Base-by-base conservation (phyloP, 2,329 filamentous ascomycete genomes). In the Cadophora luteo-olivacea region DNA sequence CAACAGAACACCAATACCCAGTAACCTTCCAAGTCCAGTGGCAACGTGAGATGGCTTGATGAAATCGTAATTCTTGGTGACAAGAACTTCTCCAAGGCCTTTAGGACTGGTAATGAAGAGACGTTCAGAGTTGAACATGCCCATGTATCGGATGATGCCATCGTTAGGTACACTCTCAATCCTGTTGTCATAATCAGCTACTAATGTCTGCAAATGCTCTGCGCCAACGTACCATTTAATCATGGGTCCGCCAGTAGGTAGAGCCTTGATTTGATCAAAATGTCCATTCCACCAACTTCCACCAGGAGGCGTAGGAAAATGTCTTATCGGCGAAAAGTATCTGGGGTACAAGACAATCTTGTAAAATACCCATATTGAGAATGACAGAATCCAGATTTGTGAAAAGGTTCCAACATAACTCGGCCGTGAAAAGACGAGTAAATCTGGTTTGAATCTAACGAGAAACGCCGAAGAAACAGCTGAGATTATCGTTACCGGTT, bases 1-100 rank as follows among this genome's bases (percentile, higher is more conserved):
- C 12, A 97, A 82, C 48, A 97, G 80, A 16, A 95, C 82, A 11
- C 92, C 92, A 14, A 90, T 81, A 11, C 93, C 91, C 14, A 95
- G 82, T 32, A 94, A 82, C 25, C 87, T 84, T 1, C 85, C 86
- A 4, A 95, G 81, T 1, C 84, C 83, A 54, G 80, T 80, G 41
- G 86, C 82, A 36, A 92, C 73, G 29, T 83, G 76, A 0, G 74
- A 64, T 0, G 91, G 90, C 76, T 93, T 93, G 55, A 84, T 76
- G 72, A 92, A 94, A 51, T 91, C 87, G 77, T 94, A 93, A 72
- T 84, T 88, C 69, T 88, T 90, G 22, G 86, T 87, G 32, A 89
- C 87, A 4, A 94, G 83, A 9, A 93, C 85, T 78, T 94, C 91
- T 4, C 86, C 84, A n/a, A 93, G 81, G 0, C 86, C 89, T 77